Evolutionary conservation across 345 rosid species (phyloP), one percentile per base, ranked within the genome.

Genomic region (Cochlearia excelsa): DNA sequence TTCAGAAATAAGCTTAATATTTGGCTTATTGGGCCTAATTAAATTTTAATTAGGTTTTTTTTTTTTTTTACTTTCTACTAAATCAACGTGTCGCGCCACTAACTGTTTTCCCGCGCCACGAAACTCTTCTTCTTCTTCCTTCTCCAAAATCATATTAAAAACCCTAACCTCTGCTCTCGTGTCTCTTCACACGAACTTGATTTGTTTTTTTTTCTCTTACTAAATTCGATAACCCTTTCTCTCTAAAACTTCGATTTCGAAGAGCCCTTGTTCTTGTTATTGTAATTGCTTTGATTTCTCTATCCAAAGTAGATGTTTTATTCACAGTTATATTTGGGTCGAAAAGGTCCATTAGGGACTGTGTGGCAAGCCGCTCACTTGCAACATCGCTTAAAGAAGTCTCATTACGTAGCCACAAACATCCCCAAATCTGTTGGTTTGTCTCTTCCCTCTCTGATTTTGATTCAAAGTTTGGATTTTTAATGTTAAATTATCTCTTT

Each of bases 311-410:
- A 40, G 33, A 86, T 91, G 98, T 91, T 91, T 53, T 88, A 82
- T 51, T 91, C 96, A 5, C 95, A 84, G 62, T 77, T 90, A 9
- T 75, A 78, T 46, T 63, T 91, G 67, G 87, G 84, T 28, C 75
- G 82, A 50, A 88, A 91, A 66, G 92, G 90, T 3, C 91, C 88
- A 1, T 66, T 87, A 11, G 93, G 97, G 1, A 83, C 90, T 0
- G 95, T 87, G 0, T 90, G 97, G 97, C 79, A 81, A 61, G 95
- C 97, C 28, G 95, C 90, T 54, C 97, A 90, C 67, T 75, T 83
- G 26, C 92, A 90, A 62, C 77, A 83, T 66, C 80, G 86, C 40
- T 87, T 87, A 65, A 81, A 76, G 73, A 90, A 90, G 65, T 83
- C 90, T 63, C 95, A 90, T 47, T 87, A 90, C 66, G 73, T 81